Conservation (phyloP, 164 flowering plant species). For the Echeveria elegans region DNA sequence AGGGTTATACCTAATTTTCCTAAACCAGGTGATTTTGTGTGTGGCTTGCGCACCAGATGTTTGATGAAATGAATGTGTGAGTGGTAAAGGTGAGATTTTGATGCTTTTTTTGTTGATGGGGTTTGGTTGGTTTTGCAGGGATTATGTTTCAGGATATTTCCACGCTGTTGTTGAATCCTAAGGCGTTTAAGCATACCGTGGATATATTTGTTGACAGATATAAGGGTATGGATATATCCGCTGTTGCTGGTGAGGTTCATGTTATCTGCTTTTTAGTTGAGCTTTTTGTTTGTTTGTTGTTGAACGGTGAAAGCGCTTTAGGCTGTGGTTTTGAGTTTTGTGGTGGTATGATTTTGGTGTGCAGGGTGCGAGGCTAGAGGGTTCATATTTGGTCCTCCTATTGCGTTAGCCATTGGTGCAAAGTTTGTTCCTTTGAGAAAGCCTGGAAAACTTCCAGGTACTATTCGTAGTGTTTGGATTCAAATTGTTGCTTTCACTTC, state of each 20-base stretch:
- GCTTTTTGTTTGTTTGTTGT: background rate
- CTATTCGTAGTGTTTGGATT: background rate
- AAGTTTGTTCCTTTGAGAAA: slow-evolving; percentile 88
- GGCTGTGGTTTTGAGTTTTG: background rate
- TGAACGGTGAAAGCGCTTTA: background rate
- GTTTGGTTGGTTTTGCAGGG: slow-evolving; percentile 27
- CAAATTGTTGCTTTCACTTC: background rate
- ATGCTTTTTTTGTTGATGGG: slow-evolving; percentile 8
- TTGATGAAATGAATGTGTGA: slow-evolving; percentile 2
- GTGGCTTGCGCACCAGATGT: background rate
- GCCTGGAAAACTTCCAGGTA: slow-evolving; percentile 85
- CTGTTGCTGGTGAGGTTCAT: slow-evolving; percentile 62
- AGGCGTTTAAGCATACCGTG: slow-evolving; percentile 74
- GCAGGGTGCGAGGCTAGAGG: slow-evolving; percentile 95
- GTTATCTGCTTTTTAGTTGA: background rate
- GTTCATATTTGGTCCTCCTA: slow-evolving; percentile 88
- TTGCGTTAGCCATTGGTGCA: slow-evolving; percentile 91
- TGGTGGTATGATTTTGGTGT: background rate
- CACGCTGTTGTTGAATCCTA: slow-evolving; percentile 63
- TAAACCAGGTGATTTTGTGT: slow-evolving; percentile 45
- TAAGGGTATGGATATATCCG: slow-evolving; percentile 70
- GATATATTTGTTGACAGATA: slow-evolving; percentile 86
- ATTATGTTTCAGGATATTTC: slow-evolving; percentile 97
- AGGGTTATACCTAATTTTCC: slow-evolving; percentile 81
- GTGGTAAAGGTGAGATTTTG: background rate